These are phyloP conservation scores for Pilatotrama ljubarskyi DNA, from an alignment of 768 basidiomycete species.

Conservation along the genomic window DNA sequence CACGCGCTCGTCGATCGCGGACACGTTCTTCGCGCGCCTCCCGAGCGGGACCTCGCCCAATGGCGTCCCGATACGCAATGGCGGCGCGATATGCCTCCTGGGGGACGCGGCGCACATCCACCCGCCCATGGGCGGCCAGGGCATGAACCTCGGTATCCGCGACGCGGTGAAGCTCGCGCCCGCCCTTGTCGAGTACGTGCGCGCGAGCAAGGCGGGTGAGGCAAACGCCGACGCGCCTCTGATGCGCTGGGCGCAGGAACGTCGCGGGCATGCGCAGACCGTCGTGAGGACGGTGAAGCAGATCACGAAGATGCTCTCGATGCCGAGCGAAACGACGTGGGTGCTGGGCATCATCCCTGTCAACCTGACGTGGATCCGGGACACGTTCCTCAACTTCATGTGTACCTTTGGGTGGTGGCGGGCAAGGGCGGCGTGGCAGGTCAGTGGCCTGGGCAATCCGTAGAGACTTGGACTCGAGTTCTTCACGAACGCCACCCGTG, in stretches of 20 bases:
- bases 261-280: conserved; percentile 41
- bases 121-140: conserved; percentile 55
- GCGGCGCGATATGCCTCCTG: conserved; percentile 31
- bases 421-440: conserved; percentile 25
- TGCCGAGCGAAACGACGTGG: conserved; percentile 25
- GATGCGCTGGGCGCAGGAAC: conserved; percentile 35
- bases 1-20: conserved; percentile 46
- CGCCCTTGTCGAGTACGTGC: conserved; percentile 40
- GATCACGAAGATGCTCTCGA: conserved; percentile 28
- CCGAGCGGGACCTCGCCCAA: conserved; percentile 6
- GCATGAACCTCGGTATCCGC: conserved; percentile 60
- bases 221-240: conserved; percentile 35
- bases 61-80: background rate
- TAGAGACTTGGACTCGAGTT: background rate
- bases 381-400: conserved; percentile 27
- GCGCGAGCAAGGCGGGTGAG: conserved; percentile 4
- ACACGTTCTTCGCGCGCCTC: conserved; percentile 37
- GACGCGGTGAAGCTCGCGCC: conserved; percentile 50
- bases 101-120: conserved; percentile 57
- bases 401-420: conserved; percentile 25
- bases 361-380: conserved; percentile 29
- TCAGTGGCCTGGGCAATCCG: conserved; percentile 33
- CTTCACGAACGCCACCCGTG: too few relatives aligned
- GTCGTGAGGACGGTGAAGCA: conserved; percentile 45
- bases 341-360: conserved; percentile 26